These are phyloP conservation scores for Helicocarpus griseus DNA, from an alignment of 2,329 filamentous ascomycete species.

Conservation along the genomic window DNA sequence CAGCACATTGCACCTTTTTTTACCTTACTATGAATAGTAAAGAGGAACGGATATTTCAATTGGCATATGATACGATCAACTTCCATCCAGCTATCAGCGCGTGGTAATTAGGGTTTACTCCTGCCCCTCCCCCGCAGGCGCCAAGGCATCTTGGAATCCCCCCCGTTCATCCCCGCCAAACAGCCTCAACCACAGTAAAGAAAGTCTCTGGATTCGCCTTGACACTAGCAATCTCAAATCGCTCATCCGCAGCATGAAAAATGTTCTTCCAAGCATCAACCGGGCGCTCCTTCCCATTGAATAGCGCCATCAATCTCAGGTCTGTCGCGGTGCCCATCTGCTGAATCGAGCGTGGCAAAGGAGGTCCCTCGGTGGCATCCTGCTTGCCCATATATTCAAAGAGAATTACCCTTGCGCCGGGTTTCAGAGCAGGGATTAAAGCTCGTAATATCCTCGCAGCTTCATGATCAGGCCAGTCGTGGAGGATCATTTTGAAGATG, in stretches of 20 bases:
- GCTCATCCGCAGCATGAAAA: constrained; percentile 37
- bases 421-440: constrained; percentile 47
- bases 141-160: not conserved
- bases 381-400: constrained; percentile 25
- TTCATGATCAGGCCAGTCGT: constrained; percentile 51
- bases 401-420: constrained; percentile 41
- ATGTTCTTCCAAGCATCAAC: constrained; percentile 39
- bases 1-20: too few species aligned
- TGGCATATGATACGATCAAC: too few species aligned
- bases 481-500: constrained; percentile 51
- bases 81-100: too few species aligned
- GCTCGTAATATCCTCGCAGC: constrained; percentile 41
- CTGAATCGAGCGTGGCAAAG: constrained; percentile 16
- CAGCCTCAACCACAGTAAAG: constrained; percentile 9
- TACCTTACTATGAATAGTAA: too few species aligned
- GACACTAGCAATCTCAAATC: constrained; percentile 23
- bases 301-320: constrained; percentile 42
- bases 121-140: too few species aligned
- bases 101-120: too few species aligned
- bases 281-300: constrained; percentile 40
- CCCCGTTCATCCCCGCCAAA: constrained; percentile 2
- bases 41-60: too few species aligned
- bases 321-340: constrained; percentile 33
- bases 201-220: constrained; percentile 7
- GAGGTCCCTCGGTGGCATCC: constrained; percentile 9